Base-by-base conservation (phyloP, 1,139 yeast species). In the Lodderomyces orthopsilosis region DNA sequence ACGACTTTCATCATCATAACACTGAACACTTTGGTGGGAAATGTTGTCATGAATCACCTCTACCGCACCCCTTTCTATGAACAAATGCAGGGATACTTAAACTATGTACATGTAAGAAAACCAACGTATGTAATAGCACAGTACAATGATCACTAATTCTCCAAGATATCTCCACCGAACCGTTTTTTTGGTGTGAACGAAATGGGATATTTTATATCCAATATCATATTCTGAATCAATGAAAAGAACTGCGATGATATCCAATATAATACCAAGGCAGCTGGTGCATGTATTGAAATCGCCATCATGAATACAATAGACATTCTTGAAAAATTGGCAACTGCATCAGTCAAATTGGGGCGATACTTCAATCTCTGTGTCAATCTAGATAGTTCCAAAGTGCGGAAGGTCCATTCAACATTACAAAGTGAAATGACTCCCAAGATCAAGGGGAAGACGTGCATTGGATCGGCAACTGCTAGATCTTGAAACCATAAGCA, bases 251-350 rank as follows among this genome's bases (percentile, higher is more conserved):
- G 91, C 0, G 96, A 89, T 39, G 91, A 81, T 26, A 88, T 72
- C 98, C 98, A 91, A 62, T 89, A 91, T 24, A 89, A 61, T 0
- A 84, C 79, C 37, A 91, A 68, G 0, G 95, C 90, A 18, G 83
- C 70, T 0, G 97, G 95, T 0, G 96, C 95, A 56, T 90, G 94
- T 41, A 89, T 77, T 0, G 95, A 75, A 10, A 89, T 73, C 5
- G 91, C 91, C 85, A 89, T 88, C 65, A 91, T 71, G 51, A 87
- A 81, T 2, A 89, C 81, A 41, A 86, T 80, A 21, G 93, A 82
- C 55, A 88, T 73, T 55, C 96, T 70, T 1, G 95, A 78, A 2
- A 86, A 61, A 50, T 82, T 88, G 44, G 83, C 73, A 41, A 72
- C 62, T 15, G 79, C 79, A 57, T 75, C 89, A 22, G 84, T 74